These are phyloP conservation scores for Stephania japonica DNA, from an alignment of 164 flowering plant genomes.

Conservation along the genomic window DNA sequence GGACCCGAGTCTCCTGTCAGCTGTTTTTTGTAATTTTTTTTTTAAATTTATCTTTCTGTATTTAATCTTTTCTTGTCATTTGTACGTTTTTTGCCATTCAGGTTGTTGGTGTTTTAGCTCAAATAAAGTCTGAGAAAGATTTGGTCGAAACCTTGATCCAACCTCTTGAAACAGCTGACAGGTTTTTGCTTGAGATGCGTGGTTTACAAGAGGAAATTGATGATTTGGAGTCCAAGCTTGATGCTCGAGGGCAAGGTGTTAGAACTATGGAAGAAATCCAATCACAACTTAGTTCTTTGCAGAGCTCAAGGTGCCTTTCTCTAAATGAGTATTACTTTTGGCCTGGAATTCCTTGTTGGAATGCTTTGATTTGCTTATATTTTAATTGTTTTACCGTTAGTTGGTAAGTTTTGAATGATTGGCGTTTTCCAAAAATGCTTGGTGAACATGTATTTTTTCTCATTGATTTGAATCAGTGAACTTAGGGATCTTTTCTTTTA, in stretches of 20 bases:
- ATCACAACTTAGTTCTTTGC: conserved; percentile 47
- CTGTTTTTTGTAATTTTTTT: neutral
- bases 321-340: neutral
- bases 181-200: conserved; percentile 57
- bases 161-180: conserved; percentile 72
- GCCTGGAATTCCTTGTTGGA: neutral
- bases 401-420: too few species aligned
- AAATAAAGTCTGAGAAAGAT: conserved; percentile 73
- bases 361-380: too few species aligned
- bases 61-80: neutral
- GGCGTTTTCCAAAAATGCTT: too few species aligned
- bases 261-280: conserved; percentile 72
- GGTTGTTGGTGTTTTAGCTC: conserved; percentile 84
- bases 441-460: too few species aligned
- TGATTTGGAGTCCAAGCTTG: conserved; percentile 78
- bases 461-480: too few species aligned
- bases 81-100: conserved; percentile 23
- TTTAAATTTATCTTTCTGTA: neutral
- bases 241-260: conserved; percentile 62
- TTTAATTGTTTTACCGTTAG: too few species aligned
- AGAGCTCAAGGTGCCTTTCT: conserved; percentile 40
- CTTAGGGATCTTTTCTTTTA: too few species aligned
- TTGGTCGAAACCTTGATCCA: conserved; percentile 55
- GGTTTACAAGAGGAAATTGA: conserved; percentile 54
- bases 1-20: neutral